Base-by-base conservation (phyloP, 1,139 yeast species). In the Hyphopichia fennica region DNA sequence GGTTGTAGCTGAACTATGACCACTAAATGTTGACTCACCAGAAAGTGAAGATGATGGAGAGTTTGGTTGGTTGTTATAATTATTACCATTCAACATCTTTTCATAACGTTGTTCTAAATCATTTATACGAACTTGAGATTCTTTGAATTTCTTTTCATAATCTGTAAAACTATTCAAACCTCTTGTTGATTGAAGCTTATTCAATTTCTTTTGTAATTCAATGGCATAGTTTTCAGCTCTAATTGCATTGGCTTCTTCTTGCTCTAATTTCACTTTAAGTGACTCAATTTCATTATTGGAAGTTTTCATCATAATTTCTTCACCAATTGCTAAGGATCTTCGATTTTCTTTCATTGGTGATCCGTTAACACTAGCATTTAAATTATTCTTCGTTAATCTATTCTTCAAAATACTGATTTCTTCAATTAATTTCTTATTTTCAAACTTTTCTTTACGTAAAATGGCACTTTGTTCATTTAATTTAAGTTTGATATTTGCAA, bases 371-470 rank as follows among this genome's bases (percentile, higher is more conserved):
- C 53, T 41, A 34, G 66, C 53, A 44, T 64, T 63, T 41, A 40
- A 49, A 41, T 47, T 50, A 20, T 44, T 42, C 29, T 49, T 49
- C 34, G 49, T 48, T 9, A 67, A 57, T 41, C 74, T 60, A 30
- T 57, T 75, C 49, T 82, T 85, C 11, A 85, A 60, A 50, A 83
- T 64, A 28, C 74, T 70, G 41, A 84, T 53, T 46, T 84, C 88
- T 40, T 84, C 82, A n/a, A 67, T 62, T 34, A 84, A 57, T 48
- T 77, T 76, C 56, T 61, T 64, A 47, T 79, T 81, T 47, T 80
- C 85, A 39, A 79, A 77, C 40, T 70, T 68, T 48, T 80, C 83
- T 38, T 69, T 75, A 35, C 81, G 69, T 38, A 80, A 55, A 5
- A 65, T 58, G 7, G 82, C 83, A 44, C 72, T 70, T 34, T 69